Evolutionary conservation across 2,329 filamentous ascomycete genomes (phyloP), one percentile per base, ranked within the genome.

Genomic region (Talaromyces sp.): DNA sequence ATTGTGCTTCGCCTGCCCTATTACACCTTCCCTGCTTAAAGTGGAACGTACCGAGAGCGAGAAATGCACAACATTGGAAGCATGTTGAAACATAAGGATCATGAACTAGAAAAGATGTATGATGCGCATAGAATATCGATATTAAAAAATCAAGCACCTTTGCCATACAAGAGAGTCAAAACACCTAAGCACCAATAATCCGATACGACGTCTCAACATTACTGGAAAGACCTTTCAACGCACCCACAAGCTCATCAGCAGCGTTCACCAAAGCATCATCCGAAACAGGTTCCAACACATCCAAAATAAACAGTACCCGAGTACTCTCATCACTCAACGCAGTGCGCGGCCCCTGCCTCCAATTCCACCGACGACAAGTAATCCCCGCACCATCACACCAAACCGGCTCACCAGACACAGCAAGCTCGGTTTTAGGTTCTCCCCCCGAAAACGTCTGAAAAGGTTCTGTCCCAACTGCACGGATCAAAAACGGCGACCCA

Each of bases 341-440:
- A 3, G 72, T 75, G 20, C 72, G 52, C 1, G 68, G 62, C 20
- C 71, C 68, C 54, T 75, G 72, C 20, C 73, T 55, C 72, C 73
- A 75, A 55, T 75, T 74, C 73, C 70, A 75, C 6, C 69, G 50
- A 7, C 73, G 65, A 48, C 72, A 75, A 13, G 72, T 75, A 9
- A 75, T 65, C 0, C 71, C 71, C 1, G 50, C 60, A 10, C 68
- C 60, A 49, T 75, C 73, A 51, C 71, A 74, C 73, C 72, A 75
- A 9, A 75, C 66, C 1, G 69, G 70, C 54, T 75, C 73, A 1
- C 72, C 73, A 1, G 50, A 49, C 10, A 62, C 61, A 2, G 67
- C 59, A 16, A 49, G 27, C 20, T 63, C 59, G 0, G 45, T 51
- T 33, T 47, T 37, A 6, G 56, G 47, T 47, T 71, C 64, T 1